A percentile compares a stretch with the other conserved stretches of the same genome.
These are phyloP conservation scores for Rosellinia necatrix DNA, from an alignment of 2,329 filamentous ascomycete species.

Conservation along the genomic window DNA sequence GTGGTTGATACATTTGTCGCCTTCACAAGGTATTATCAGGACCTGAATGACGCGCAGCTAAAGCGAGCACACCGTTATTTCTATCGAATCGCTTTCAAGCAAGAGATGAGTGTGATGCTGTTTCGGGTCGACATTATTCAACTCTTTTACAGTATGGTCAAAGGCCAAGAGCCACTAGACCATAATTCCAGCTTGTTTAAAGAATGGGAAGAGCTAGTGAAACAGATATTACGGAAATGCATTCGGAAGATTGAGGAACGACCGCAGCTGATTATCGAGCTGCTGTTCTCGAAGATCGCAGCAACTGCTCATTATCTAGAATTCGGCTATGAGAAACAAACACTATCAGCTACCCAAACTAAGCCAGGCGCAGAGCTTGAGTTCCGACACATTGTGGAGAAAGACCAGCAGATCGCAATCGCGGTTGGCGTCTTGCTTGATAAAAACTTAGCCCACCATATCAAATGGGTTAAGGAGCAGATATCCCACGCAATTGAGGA, in stretches of 20 bases:
- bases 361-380: slow-evolving; percentile 80
- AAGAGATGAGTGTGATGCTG: slow-evolving; percentile 85
- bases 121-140: slow-evolving; percentile 91
- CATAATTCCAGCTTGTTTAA: slow-evolving; percentile 68
- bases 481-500: slow-evolving; percentile 72
- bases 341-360: slow-evolving; percentile 62
- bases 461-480: slow-evolving; percentile 81
- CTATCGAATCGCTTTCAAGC: slow-evolving; percentile 92
- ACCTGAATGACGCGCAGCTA: slow-evolving; percentile 78
- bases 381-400: slow-evolving; percentile 73
- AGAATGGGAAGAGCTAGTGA: slow-evolving; percentile 90
- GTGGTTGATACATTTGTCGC: slow-evolving; percentile 88
- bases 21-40: slow-evolving; percentile 79
- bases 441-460: slow-evolving; percentile 73
- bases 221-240: slow-evolving; percentile 81
- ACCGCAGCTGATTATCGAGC: slow-evolving; percentile 83
- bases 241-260: slow-evolving; percentile 84
- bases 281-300: slow-evolving; percentile 92
- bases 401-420: slow-evolving; percentile 75
- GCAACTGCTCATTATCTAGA: slow-evolving; percentile 86
- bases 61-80: slow-evolving; percentile 94
- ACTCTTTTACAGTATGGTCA: slow-evolving; percentile 88
- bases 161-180: slow-evolving; percentile 79
- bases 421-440: slow-evolving; percentile 80
- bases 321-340: slow-evolving; percentile 84